phyloP scores from a whole-genome alignment of 1,139 yeast species.

The Diutina neorugosa region DNA sequence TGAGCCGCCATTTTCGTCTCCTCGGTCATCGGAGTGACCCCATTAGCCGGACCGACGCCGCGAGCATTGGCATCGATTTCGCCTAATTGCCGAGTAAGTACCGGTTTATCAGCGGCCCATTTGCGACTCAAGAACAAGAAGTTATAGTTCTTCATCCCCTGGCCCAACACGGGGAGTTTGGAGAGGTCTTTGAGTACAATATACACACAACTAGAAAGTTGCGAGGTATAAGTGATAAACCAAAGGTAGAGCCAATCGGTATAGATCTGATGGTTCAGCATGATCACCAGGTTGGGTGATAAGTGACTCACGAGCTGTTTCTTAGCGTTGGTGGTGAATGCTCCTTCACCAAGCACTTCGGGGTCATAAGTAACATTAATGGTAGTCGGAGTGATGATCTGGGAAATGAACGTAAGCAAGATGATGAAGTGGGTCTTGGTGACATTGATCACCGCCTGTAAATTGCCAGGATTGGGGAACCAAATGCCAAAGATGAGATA shows the following conservation, averaged over 20 bases:
- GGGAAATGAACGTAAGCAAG: conserved; percentile 31
- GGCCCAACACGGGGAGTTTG: conserved; percentile 68
- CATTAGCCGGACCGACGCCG: conserved; percentile 40
- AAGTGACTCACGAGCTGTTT: conserved; percentile 22
- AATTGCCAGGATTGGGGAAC: conserved; percentile 13
- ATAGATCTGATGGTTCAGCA: conserved; percentile 86
- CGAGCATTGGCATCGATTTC: conserved; percentile 43
- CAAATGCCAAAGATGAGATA: conserved; percentile 12
- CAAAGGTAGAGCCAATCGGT: conserved; percentile 92
- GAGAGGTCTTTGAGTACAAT: conserved; percentile 71
- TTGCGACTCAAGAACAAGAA: conserved; percentile 76
- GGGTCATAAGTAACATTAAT: conserved; percentile 31
- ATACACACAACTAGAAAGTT: conserved; percentile 49
- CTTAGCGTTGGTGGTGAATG: conserved; percentile 10
- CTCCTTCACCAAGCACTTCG: conserved; percentile 11
- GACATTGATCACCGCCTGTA: conserved; percentile 26
- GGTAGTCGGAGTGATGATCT: conserved; percentile 28
- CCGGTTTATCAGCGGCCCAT: conserved; percentile 66
- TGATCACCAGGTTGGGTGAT: conserved; percentile 44
- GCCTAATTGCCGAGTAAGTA: conserved; percentile 43
- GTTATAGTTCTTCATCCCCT: conserved; percentile 72
- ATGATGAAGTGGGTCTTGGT: conserved; percentile 42
- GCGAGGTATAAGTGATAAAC: conserved; percentile 71
- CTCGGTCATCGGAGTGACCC: conserved; percentile 17
- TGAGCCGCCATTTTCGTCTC: conserved; percentile 21